Percentiles rank a stretch among this genome's conserved stretches.
These are phyloP conservation scores for Diaporthe sp. DNA, from an alignment of 2,329 filamentous ascomycete genomes.

Conservation along the genomic window DNA sequence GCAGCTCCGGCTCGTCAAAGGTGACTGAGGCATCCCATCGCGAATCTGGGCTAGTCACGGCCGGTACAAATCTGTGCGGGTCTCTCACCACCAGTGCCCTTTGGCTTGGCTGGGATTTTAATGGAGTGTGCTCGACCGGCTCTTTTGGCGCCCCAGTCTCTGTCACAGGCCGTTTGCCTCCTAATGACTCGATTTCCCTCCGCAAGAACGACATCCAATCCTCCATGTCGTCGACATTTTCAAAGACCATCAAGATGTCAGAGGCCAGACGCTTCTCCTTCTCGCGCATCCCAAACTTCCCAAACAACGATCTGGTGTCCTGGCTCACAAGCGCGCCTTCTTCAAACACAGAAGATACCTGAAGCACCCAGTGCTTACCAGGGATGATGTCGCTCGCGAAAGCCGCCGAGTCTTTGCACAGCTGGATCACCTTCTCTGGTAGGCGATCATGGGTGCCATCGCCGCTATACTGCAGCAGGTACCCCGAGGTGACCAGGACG, in stretches of 20 bases:
- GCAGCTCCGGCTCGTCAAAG: conserved; percentile 44
- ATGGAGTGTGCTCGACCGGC: conserved; percentile 51
- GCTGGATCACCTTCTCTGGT: conserved; percentile 79
- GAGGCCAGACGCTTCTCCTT: conserved; percentile 68
- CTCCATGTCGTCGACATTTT: conserved; percentile 81
- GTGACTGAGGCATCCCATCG: conserved; percentile 47
- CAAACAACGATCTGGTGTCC: conserved; percentile 73
- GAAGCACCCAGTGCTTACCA: conserved; percentile 83
- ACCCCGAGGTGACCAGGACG: conserved; percentile 77
- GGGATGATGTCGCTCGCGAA: conserved; percentile 86
- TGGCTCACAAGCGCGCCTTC: conserved; percentile 64
- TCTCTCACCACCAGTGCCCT: conserved; percentile 62
- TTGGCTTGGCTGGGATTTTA: conserved; percentile 58
- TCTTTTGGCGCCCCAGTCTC: conserved; percentile 68
- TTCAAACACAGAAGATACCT: conserved; percentile 77
- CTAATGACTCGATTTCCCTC: conserved; percentile 76
- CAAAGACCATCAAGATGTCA: conserved; percentile 79
- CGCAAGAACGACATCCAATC: conserved; percentile 78
- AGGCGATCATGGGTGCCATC: conserved; percentile 78
- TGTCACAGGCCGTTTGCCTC: conserved; percentile 73
- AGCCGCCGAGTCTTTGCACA: conserved; percentile 81
- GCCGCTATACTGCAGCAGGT: conserved; percentile 79
- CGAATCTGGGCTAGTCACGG: conserved; percentile 51
- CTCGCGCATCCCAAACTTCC: conserved; percentile 72
- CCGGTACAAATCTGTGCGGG: conserved; percentile 58